A percentile compares a stretch with the other conserved stretches of the same genome.
Conservation (phyloP, 352 stramenopile genomes). For the Phytophthora sansomeana region DNA sequence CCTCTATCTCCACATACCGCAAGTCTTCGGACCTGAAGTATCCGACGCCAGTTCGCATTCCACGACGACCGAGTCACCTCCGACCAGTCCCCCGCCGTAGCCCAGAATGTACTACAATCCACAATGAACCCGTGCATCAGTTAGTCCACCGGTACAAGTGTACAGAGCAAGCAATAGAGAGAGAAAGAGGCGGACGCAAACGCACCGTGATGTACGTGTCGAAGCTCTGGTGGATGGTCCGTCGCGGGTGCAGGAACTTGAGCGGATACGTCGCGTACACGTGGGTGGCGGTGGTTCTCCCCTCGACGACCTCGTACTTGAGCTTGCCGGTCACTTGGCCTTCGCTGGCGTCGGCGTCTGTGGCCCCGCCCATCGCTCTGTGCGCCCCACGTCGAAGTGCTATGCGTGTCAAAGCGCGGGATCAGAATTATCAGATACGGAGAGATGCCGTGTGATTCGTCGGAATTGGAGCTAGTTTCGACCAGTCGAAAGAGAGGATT, state of each 20-base stretch:
- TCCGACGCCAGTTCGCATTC: constrained; percentile 53
- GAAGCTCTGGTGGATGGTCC: constrained; percentile 63
- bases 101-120: constrained; percentile 77
- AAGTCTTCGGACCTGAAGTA: constrained; percentile 53
- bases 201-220: constrained; percentile 82
- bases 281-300: constrained; percentile 67
- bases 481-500: constrained; percentile 3
- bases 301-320: constrained; percentile 76
- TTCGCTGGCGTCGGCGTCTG: constrained; percentile 1
- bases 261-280: constrained; percentile 88
- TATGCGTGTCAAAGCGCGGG: constrained; percentile 28
- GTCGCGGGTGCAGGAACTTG: constrained; percentile 87
- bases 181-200: neutral
- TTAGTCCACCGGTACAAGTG: neutral
- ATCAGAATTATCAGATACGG: constrained; percentile 32
- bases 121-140: constrained; percentile 6
- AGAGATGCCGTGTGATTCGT: constrained; percentile 7
- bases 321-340: constrained; percentile 50
- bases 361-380: constrained; percentile 9
- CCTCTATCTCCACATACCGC: neutral
- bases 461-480: constrained; percentile 3
- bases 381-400: neutral
- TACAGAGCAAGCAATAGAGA: neutral
- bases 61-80: constrained; percentile 74
- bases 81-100: constrained; percentile 85